Evolutionary conservation across 2,329 filamentous ascomycete genomes (phyloP).

Genomic region (Bipolaris gigantea): DNA sequence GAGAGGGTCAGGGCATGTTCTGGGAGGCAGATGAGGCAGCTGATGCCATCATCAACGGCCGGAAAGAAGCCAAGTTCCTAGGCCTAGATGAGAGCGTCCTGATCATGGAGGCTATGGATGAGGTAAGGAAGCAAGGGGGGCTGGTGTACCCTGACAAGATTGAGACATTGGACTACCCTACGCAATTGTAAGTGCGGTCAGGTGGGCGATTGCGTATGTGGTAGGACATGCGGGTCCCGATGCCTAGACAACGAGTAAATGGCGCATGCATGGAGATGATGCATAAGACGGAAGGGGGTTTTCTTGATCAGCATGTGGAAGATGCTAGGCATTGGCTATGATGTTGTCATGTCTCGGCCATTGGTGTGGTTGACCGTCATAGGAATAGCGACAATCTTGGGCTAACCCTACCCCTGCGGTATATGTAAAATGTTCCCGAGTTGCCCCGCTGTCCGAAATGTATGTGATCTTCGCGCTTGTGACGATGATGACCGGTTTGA

Average conservation of each 20-base stretch:
- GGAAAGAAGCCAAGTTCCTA: constrained; percentile 66
- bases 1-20: constrained; percentile 79
- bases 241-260: background rate
- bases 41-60: constrained; percentile 73
- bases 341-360: too few species aligned
- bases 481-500: too few species aligned
- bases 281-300: background rate
- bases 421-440: too few species aligned
- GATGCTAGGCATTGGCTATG: too few species aligned
- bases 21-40: constrained; percentile 84
- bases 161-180: constrained; percentile 53
- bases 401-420: too few species aligned
- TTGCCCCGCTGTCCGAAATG: too few species aligned
- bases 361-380: too few species aligned
- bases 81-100: constrained; percentile 76
- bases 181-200: constrained; percentile 25
- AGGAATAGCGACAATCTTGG: too few species aligned
- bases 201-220: background rate
- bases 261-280: background rate
- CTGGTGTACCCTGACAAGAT: constrained; percentile 67
- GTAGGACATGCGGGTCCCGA: background rate
- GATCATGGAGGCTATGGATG: constrained; percentile 83
- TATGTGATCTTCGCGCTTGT: too few species aligned
- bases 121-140: constrained; percentile 64
- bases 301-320: too few species aligned